phyloP scores from a whole-genome alignment of 192 early-diverging fungal genomes.

The Podila epigama region DNA sequence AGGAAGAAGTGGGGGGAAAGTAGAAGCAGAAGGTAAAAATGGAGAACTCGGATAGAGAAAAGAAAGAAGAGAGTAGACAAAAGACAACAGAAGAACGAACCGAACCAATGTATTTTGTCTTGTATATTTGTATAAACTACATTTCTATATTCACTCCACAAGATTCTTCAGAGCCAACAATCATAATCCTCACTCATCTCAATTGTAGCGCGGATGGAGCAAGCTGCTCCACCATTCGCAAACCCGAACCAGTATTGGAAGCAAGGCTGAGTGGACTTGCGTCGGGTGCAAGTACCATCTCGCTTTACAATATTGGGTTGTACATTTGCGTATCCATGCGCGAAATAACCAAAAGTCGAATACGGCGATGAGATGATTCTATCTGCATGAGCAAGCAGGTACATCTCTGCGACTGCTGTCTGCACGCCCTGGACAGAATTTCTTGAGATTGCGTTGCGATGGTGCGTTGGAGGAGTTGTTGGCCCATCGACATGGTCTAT shows the following conservation, averaged over 20 bases:
- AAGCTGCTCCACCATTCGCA: constrained; percentile 34
- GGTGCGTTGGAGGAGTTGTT: background rate
- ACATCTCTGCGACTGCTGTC: constrained; percentile 41
- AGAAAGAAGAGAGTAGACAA: too few relatives aligned
- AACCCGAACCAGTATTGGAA: constrained; percentile 51
- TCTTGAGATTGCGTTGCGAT: constrained; percentile 26
- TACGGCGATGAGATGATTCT: constrained; percentile 43
- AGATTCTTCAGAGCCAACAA: constrained; percentile 27
- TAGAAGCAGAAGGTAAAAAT: background rate
- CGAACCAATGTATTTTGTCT: too few relatives aligned
- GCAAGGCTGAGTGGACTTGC: constrained; percentile 37
- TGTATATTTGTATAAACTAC: too few relatives aligned
- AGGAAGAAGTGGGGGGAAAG: background rate
- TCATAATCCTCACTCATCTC: constrained; percentile 51
- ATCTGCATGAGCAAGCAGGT: constrained; percentile 26
- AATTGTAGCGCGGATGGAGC: constrained; percentile 19
- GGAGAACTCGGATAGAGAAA: too few relatives aligned
- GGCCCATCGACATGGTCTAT: background rate
- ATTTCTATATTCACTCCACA: too few relatives aligned
- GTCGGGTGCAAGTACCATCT: constrained; percentile 33
- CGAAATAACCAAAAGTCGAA: constrained; percentile 45
- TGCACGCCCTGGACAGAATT: constrained; percentile 46
- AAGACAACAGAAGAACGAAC: too few relatives aligned
- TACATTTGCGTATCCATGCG: constrained; percentile 37
- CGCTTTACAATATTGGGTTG: constrained; percentile 44